phyloP scores from a whole-genome alignment of 2,329 filamentous ascomycete genomes.

The Apiospora arundinis region DNA sequence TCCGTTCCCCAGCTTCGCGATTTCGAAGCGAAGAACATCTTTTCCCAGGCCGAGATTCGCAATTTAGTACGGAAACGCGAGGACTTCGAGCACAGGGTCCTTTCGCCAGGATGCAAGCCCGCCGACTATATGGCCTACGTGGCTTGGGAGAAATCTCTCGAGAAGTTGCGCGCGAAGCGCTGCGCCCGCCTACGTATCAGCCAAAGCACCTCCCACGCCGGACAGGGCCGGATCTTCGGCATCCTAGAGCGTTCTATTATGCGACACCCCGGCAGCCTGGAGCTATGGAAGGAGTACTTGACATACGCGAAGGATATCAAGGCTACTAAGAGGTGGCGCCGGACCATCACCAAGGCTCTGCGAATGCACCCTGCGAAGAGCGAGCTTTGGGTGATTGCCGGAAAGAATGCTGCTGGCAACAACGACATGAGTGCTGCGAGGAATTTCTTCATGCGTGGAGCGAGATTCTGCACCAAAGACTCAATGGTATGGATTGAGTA shows the following conservation, averaged over 20 bases:
- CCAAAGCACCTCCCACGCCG: constrained; percentile 69
- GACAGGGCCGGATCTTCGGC: constrained; percentile 84
- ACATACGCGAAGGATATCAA: constrained; percentile 76
- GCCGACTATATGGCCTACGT: constrained; percentile 86
- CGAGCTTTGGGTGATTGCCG: constrained; percentile 86
- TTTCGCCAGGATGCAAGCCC: constrained; percentile 78
- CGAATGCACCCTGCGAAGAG: constrained; percentile 85
- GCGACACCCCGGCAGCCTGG: constrained; percentile 81
- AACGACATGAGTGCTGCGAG: constrained; percentile 88
- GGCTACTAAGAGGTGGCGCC: constrained; percentile 70
- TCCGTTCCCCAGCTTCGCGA: constrained; percentile 91
- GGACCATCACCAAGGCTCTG: constrained; percentile 71
- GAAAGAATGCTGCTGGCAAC: constrained; percentile 76
- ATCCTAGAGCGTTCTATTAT: constrained; percentile 86
- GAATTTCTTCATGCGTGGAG: constrained; percentile 84
- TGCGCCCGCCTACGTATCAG: constrained; percentile 82
- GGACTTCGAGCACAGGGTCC: constrained; percentile 90
- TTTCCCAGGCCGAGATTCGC: constrained; percentile 87
- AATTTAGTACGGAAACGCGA: constrained; percentile 89
- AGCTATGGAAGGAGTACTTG: constrained; percentile 90
- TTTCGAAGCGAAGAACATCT: constrained; percentile 90
- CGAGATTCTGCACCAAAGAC: constrained; percentile 84
- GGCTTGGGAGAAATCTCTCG: constrained; percentile 72
- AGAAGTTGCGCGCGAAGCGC: constrained; percentile 81
- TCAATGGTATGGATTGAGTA: constrained; percentile 87